phyloP scores from a whole-genome alignment of 2,329 filamentous ascomycete genomes.

The Acrocalymma vagum region DNA sequence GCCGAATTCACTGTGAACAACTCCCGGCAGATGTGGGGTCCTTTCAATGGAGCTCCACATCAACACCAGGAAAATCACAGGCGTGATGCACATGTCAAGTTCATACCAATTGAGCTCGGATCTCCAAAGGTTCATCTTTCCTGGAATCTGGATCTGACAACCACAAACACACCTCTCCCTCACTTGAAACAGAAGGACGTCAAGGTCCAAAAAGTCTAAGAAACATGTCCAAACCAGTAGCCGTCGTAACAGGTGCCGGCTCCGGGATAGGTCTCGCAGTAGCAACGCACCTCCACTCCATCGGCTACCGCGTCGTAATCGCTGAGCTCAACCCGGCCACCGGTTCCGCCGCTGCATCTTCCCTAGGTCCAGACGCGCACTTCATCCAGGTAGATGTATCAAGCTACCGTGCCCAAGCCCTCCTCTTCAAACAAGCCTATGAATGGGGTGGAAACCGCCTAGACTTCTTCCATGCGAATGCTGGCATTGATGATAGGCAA shows the following conservation, averaged over 20 bases:
- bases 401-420: conserved; percentile 47
- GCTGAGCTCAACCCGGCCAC: conserved; percentile 51
- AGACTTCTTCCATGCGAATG: conserved; percentile 55
- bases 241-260: conserved; percentile 55
- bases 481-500: conserved; percentile 51
- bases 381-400: conserved; percentile 53
- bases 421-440: conserved; percentile 50
- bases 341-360: conserved; percentile 31
- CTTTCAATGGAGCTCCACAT: too few relatives aligned
- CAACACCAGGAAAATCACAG: too few relatives aligned
- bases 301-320: conserved; percentile 53
- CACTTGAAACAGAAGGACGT: too few relatives aligned
- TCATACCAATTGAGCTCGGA: too few relatives aligned
- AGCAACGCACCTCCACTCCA: conserved; percentile 50
- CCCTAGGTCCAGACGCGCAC: conserved; percentile 36
- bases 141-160: too few relatives aligned
- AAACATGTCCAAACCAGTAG: conserved; percentile 51
- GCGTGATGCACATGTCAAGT: too few relatives aligned
- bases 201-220: too few relatives aligned
- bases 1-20: too few relatives aligned
- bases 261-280: conserved; percentile 56
- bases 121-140: too few relatives aligned
- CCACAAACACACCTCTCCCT: too few relatives aligned
- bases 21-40: too few relatives aligned
- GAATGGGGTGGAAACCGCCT: conserved; percentile 53